These are phyloP conservation scores for Trichoderma aggressivum DNA, from an alignment of 2,329 filamentous ascomycete species.

Conservation along the genomic window DNA sequence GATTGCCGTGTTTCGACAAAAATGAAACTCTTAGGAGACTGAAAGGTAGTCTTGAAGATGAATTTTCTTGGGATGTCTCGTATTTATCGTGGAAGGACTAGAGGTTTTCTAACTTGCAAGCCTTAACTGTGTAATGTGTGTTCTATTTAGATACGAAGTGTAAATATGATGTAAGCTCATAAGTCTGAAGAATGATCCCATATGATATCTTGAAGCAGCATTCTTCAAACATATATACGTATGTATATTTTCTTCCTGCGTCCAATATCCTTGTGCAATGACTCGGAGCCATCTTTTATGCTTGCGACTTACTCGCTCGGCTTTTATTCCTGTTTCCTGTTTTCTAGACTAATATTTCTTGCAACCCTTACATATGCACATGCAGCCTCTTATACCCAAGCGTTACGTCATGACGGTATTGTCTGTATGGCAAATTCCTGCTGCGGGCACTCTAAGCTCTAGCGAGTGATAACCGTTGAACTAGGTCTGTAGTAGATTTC, in stretches of 20 bases:
- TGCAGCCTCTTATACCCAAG: too few relatives aligned
- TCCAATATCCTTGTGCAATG: not conserved
- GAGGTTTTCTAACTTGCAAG: not conserved
- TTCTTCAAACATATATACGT: not conserved
- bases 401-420: too few relatives aligned
- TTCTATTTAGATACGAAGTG: too few relatives aligned
- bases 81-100: not conserved
- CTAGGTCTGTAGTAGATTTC: too few relatives aligned
- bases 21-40: not conserved
- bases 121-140: too few relatives aligned
- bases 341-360: too few relatives aligned
- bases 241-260: not conserved
- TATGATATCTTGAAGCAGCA: not conserved
- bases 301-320: not conserved
- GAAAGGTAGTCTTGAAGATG: not conserved
- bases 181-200: not conserved
- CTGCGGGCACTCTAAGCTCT: too few relatives aligned
- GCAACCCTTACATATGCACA: too few relatives aligned
- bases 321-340: not conserved
- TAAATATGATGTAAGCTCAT: not conserved
- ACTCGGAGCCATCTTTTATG: not conserved
- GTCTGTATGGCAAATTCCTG: too few relatives aligned
- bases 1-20: not conserved
- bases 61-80: not conserved
- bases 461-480: too few relatives aligned